Base-by-base conservation (phyloP, 148 eudicot genomes). In the Rhododendron mucronatum region DNA sequence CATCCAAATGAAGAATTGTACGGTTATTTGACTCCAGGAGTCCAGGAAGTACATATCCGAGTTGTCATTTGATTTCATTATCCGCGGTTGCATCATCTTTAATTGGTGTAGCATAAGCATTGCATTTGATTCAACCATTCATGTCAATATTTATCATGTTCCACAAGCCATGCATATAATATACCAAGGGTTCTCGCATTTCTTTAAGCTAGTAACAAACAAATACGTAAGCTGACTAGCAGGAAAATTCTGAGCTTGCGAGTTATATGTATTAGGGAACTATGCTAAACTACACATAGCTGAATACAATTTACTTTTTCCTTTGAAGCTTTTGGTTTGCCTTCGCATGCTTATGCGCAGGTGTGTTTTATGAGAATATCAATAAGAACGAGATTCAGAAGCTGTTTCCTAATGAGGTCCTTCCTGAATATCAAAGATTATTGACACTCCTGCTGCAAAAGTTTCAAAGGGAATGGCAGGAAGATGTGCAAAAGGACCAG, bases 391-490 rank as follows among this genome's bases (percentile, higher is more conserved):
- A 86, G 37, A 91, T 91, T 82, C 93, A 91, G 18, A 91, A 91
- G 44, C 71, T 91, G 85, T 91, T 91, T 84, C 93, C 93, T 3
- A 59, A 59, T 81, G 91, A 91, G 83, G 92, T 91, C 77, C 87
- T 84, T 85, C 92, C 90, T 84, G 93, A 91, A 81, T 59, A 90
- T 82, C 91, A 91, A 80, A 88, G 88, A 84, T 45, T 91, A 69
- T 87, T 91, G 89, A 91, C 93, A 16, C 88, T 91, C 85, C 83
- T 91, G 74, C 89, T 91, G 77, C 92, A 91, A 44, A 91, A 90
- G 84, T 91, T 91, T 51, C 93, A 90, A 82, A 90, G 50, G 65
- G 92, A 91, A 85, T 91, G 93, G 93, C 88, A 61, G 53, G 89
- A 91, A 85, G 93, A 91, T 83, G 59, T 89, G 83, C 81, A 82